A percentile compares a stretch with the other conserved stretches of the same genome.
Evolutionary conservation across 2,329 filamentous ascomycete species (phyloP).

Genomic region (Sarocladiaceae sp.): DNA sequence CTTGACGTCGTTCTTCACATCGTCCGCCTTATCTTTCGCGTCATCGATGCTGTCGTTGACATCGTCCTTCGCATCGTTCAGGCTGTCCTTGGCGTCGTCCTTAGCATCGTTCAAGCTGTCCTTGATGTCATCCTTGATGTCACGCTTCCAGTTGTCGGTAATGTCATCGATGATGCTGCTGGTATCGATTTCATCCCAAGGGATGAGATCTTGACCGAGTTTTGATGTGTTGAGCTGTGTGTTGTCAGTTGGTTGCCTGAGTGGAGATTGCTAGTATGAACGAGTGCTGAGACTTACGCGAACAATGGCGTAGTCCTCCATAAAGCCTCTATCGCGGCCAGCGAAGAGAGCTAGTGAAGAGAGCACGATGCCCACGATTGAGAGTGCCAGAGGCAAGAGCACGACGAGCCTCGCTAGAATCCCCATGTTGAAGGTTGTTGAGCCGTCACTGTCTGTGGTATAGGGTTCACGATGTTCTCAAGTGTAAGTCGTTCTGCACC

Average conservation of each 20-base stretch:
- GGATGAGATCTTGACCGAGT: slow-evolving; percentile 28
- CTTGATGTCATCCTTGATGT: slow-evolving; percentile 18
- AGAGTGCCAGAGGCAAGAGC: slow-evolving; percentile 29
- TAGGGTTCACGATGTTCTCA: no score
- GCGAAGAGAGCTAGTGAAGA: slow-evolving; percentile 33
- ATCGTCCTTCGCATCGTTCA: slow-evolving; percentile 33
- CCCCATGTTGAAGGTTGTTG: slow-evolving; percentile 12
- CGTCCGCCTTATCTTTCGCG: slow-evolving; percentile 18
- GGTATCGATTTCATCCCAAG: slow-evolving; percentile 2
- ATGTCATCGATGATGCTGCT: slow-evolving; percentile 9
- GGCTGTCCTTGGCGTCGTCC: slow-evolving; percentile 27
- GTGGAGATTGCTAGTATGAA: not conserved
- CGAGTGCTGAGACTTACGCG: slow-evolving; percentile 22
- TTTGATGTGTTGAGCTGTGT: slow-evolving; percentile 31
- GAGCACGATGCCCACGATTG: slow-evolving; percentile 32
- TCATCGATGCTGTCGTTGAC: slow-evolving; percentile 33
- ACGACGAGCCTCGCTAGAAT: slow-evolving; percentile 20
- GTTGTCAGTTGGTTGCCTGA: slow-evolving; percentile 6
- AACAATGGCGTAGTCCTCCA: slow-evolving; percentile 36
- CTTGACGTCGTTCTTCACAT: slow-evolving; percentile 18
- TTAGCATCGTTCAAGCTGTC: slow-evolving; percentile 25
- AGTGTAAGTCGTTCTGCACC: no score
- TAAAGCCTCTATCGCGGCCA: slow-evolving; percentile 32
- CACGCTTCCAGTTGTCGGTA: slow-evolving; percentile 8
- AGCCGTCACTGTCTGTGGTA: no score